Percentiles rank a stretch among this genome's conserved stretches.
phyloP scores from a whole-genome alignment of 495 filamentous ascomycete genomes.

The Endocarpon pusillum region DNA sequence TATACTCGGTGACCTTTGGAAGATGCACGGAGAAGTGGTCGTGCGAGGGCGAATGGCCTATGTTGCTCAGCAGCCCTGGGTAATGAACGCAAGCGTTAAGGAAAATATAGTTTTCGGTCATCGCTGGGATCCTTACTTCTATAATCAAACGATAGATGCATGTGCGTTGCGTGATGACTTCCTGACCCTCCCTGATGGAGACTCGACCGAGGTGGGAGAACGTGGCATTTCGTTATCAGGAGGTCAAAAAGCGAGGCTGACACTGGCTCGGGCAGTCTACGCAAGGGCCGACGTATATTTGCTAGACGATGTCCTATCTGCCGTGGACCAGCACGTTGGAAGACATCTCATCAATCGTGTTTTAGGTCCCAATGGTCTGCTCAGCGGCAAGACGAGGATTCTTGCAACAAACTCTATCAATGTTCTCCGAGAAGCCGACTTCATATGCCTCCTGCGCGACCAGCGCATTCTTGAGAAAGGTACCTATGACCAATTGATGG shows the following conservation, averaged over 20 bases:
- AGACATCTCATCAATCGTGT: conserved; percentile 89
- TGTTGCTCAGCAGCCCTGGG: conserved; percentile 82
- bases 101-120: conserved; percentile 98
- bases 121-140: conserved; percentile 86
- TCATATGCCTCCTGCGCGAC: conserved; percentile 66
- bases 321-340: conserved; percentile 95
- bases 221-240: conserved; percentile 94
- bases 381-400: conserved; percentile 76
- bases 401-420: conserved; percentile 94
- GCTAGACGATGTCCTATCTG: conserved; percentile 84
- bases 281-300: conserved; percentile 94
- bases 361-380: conserved; percentile 66
- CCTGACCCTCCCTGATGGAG: conserved; percentile 80
- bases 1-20: conserved; percentile 81
- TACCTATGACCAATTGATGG: conserved; percentile 75
- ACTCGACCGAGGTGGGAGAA: conserved; percentile 92
- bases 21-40: conserved; percentile 66
- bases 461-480: conserved; percentile 75
- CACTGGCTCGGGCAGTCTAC: conserved; percentile 91
- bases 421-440: conserved; percentile 73
- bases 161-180: conserved; percentile 90
- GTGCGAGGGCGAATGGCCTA: conserved; percentile 74
- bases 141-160: conserved; percentile 82
- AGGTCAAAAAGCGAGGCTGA: conserved; percentile 88
- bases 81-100: conserved; percentile 93